Evolutionary conservation across 768 basidiomycete species (phyloP), one percentile per base, ranked within the genome.

Genomic region (Multifurca ochricompacta): DNA sequence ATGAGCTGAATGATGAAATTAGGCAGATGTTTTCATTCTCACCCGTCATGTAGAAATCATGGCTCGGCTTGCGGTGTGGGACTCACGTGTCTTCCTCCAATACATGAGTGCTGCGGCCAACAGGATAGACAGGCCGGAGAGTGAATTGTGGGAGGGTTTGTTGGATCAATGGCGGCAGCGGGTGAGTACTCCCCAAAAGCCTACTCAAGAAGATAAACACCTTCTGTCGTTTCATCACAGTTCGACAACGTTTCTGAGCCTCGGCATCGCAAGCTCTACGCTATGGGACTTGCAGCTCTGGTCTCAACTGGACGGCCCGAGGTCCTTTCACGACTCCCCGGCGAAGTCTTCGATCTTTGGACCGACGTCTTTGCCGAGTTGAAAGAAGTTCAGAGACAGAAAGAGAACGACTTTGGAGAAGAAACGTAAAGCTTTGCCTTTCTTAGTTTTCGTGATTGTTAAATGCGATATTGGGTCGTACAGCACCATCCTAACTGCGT

Each of bases 181-280:
- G 66, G 90, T 86, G 67, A 57, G 73, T 70, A 13, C 5, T 41
- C 9, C 32, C 28, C 35, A 6, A n/a, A 11, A 32, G 5, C 34
- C 18, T 25, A 27, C 14, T 18, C 34, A 10, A 39, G 43, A 5
- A 37, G n/a, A 50, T 28, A 21, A 16, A 10, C 37, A 42, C 16
- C 43, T 42, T 27, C 41, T 32, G 27, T n/a, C 28, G n/a, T 61
- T 16, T 25, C 30, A 21, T 37, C 21, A 43, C 35, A 95, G 92
- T 91, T 93, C 66, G 92, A 95, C 67, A 87, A 84, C 65, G 87
- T 93, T 82, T 86, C 87, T 14, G 88, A 93, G 65, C 83, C 89
- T 1, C 79, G 84, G 9, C 78, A 86, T 57, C 82, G 92, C 53
- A 95, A 95, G 70, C 73, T 95, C 52, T 71, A 80, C 23, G 89